Evolutionary conservation across 495 filamentous ascomycete species (phyloP), one percentile per base, ranked within the genome.

Genomic region (Hypoxylon intermedium): DNA sequence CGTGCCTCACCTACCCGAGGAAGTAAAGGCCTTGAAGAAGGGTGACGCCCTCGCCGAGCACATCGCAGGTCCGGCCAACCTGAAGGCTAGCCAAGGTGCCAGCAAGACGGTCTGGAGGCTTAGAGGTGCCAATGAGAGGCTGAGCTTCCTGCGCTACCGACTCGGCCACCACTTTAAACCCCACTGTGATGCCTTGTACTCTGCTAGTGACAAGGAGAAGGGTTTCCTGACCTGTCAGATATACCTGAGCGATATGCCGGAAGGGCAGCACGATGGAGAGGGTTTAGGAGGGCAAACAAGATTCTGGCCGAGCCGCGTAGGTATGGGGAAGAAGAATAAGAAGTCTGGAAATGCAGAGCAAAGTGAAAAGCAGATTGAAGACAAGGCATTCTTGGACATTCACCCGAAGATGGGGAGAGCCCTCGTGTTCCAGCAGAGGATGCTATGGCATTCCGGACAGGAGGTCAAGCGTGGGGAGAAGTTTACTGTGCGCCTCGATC

Each of bases 141-240:
- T 96, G 73, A 76, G 92, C 28, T 93, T 96, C 70, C 74, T 97
- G 37, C 89, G 83, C 63, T 97, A 96, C 69, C 83, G 79, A 0
- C 75, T 79, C 5, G 90, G 90, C 0, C 83, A 91, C 63, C 93
- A 88, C 69, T 97, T 97, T 63, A 82, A 77, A 43, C 77, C 87
- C 2, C 92, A 97, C 69, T 86, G 83, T 65, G 92, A 97, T 73
- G 88, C 82, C 13, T 61, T 70, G 11, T 96, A 89, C 67, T 70
- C 74, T 6, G 87, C 83, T 1, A 78, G 84, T 63, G 60, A 56
- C 9, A 82, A 87, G 59, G 67, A 76, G 15, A 70, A 68, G 37
- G 82, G 56, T 20, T 60, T 73, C 30, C 52, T 91, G 68, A 90
- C 90, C 0, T 75, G 90, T 20, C 89, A 92, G 52, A 72, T 91